Percentiles rank a stretch among this genome's conserved stretches.
phyloP scores from a whole-genome alignment of 257 asterid species.

The Osmanthus fragrans region DNA sequence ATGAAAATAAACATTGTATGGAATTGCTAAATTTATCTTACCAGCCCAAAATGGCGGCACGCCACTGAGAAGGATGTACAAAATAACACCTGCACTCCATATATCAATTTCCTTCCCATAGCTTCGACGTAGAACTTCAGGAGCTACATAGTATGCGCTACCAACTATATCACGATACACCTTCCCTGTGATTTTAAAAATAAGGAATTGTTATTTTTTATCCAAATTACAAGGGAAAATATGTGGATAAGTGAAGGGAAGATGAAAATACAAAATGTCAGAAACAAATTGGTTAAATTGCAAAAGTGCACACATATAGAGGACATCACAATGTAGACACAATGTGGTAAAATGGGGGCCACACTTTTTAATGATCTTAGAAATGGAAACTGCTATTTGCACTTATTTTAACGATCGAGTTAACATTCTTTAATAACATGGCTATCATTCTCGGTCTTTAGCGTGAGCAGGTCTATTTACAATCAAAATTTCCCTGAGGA shows the following conservation, averaged over 20 bases:
- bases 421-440: background rate
- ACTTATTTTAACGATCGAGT: background rate
- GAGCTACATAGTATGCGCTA: constrained; percentile 91
- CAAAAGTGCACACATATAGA: constrained; percentile 1
- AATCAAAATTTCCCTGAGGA: background rate
- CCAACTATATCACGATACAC: constrained; percentile 80
- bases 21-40: constrained; percentile 29
- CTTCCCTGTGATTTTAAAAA: constrained; percentile 49
- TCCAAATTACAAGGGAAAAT: constrained; percentile 11
- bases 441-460: background rate
- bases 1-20: constrained; percentile 10
- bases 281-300: background rate
- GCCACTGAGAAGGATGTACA: constrained; percentile 83
- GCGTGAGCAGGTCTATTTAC: background rate
- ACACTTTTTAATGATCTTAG: background rate
- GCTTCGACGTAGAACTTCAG: constrained; percentile 74
- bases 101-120: constrained; percentile 85
- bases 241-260: background rate
- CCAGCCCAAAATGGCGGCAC: constrained; percentile 99
- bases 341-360: background rate
- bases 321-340: background rate
- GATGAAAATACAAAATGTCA: background rate
- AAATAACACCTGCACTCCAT: constrained; percentile 94
- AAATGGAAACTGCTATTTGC: background rate
- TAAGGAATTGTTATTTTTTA: constrained; percentile 2